Evolutionary conservation across 345 rosid species (phyloP).

Genomic region (Bruguiera gymnorhiza): DNA sequence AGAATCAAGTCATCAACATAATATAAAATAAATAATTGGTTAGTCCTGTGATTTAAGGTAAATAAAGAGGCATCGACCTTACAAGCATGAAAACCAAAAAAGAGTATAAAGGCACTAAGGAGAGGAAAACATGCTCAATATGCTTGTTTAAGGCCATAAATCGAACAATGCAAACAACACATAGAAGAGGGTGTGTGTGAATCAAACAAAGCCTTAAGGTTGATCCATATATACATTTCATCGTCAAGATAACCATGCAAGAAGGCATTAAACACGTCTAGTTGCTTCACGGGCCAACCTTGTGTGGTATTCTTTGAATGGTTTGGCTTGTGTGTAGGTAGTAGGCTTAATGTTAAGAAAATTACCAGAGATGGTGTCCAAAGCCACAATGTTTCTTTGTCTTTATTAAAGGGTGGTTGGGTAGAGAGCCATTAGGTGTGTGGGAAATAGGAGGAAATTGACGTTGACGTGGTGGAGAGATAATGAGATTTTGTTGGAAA

Average conservation of each 20-base stretch:
- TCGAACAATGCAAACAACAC: not conserved
- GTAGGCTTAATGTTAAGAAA: too few relatives aligned
- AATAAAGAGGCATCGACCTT: not conserved
- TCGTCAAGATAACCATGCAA: not conserved
- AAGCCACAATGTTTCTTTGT: too few relatives aligned
- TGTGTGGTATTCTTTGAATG: not conserved
- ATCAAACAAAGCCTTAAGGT: not conserved
- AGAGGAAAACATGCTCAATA: not conserved
- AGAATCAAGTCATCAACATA: slow-evolving; percentile 4
- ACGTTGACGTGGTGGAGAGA: too few relatives aligned
- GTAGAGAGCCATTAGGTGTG: too few relatives aligned
- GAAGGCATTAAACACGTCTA: not conserved
- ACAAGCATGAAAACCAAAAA: not conserved
- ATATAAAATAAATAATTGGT: not conserved
- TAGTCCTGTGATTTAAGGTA: too few relatives aligned
- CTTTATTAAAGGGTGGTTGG: too few relatives aligned
- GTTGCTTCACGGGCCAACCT: not conserved
- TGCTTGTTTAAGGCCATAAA: not conserved
- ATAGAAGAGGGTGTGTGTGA: not conserved
- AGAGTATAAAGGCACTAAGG: not conserved
- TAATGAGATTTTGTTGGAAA: too few relatives aligned
- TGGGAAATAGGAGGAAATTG: too few relatives aligned
- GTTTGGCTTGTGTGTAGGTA: too few relatives aligned
- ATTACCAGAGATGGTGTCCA: too few relatives aligned
- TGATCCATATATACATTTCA: not conserved